Evolutionary conservation across 2,329 filamentous ascomycete species (phyloP).

Genomic region (Sclerotinia trifoliorum): DNA sequence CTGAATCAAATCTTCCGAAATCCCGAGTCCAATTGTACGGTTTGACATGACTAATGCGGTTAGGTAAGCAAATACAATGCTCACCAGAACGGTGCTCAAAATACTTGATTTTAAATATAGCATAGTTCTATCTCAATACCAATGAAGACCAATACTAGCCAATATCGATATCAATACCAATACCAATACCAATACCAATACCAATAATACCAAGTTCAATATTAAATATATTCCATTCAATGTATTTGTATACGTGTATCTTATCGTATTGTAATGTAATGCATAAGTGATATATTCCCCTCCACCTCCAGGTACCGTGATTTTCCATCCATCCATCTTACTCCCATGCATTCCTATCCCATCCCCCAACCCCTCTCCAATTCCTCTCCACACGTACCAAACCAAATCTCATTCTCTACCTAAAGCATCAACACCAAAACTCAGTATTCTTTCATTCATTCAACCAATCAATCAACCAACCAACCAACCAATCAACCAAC

Average conservation of each 20-base stretch:
- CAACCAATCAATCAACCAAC: neutral
- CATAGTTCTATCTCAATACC: too few species aligned
- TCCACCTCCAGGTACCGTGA: neutral
- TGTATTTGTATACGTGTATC: constrained; percentile 4
- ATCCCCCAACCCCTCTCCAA: neutral
- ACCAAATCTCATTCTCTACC: neutral
- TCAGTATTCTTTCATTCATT: neutral
- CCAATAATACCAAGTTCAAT: neutral
- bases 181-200: too few species aligned
- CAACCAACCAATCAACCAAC: too few species aligned
- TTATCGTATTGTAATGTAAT: neutral
- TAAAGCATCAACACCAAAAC: neutral
- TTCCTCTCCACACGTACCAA: too few species aligned
- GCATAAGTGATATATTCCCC: constrained; percentile 9
- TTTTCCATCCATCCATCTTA: neutral
- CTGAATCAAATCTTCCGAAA: neutral
- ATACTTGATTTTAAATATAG: too few species aligned
- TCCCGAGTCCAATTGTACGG: neutral
- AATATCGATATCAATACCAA: too few species aligned
- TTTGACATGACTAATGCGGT: too few species aligned
- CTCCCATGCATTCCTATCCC: neutral
- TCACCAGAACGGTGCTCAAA: too few species aligned
- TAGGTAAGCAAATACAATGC: too few species aligned
- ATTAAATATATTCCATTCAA: constrained; percentile 16
- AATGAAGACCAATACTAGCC: too few species aligned